Evolutionary conservation across 208 protist species (phyloP).

Genomic region (Trypanosoma melophagium): DNA sequence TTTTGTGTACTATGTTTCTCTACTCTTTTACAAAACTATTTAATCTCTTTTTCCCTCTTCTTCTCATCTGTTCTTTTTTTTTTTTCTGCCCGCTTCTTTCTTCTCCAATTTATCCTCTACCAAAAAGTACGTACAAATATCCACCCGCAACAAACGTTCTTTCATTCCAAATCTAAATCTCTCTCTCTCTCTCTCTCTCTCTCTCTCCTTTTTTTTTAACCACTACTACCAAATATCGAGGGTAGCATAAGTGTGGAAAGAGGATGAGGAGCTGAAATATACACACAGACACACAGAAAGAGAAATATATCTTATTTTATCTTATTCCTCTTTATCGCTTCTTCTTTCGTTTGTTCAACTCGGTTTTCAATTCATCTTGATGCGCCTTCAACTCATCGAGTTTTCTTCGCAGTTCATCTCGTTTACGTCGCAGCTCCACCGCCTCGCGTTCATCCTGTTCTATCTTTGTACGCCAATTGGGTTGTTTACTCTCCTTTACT

Average conservation of each 20-base stretch:
- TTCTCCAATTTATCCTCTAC: neutral
- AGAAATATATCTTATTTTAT: slow-evolving; percentile 3
- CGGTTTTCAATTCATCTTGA: slow-evolving; percentile 38
- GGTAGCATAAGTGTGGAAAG: too few relatives aligned
- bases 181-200: slow-evolving; percentile 2
- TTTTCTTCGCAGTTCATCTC: slow-evolving; percentile 26
- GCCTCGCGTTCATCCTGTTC: slow-evolving; percentile 2
- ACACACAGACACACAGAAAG: too few relatives aligned
- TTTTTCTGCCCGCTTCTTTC: neutral
- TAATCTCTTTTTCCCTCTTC: neutral
- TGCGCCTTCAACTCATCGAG: slow-evolving; percentile 35
- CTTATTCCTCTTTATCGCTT: slow-evolving; percentile 30
- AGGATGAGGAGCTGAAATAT: too few relatives aligned
- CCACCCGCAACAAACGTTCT: neutral
- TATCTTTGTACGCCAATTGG: slow-evolving; percentile 27
- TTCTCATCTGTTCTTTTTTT: neutral
- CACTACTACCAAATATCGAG: too few relatives aligned
- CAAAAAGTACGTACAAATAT: too few relatives aligned
- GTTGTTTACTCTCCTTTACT: slow-evolving; percentile 39
- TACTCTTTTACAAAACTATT: too few relatives aligned
- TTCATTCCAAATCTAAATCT: neutral
- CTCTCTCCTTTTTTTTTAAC: neutral
- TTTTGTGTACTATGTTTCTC: too few relatives aligned
- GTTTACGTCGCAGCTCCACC: slow-evolving; percentile 10
- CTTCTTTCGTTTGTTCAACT: slow-evolving; percentile 33